These are phyloP conservation scores for Cunninghamia lanceolata DNA, from an alignment of 75 land plant genomes.

Conservation along the genomic window DNA sequence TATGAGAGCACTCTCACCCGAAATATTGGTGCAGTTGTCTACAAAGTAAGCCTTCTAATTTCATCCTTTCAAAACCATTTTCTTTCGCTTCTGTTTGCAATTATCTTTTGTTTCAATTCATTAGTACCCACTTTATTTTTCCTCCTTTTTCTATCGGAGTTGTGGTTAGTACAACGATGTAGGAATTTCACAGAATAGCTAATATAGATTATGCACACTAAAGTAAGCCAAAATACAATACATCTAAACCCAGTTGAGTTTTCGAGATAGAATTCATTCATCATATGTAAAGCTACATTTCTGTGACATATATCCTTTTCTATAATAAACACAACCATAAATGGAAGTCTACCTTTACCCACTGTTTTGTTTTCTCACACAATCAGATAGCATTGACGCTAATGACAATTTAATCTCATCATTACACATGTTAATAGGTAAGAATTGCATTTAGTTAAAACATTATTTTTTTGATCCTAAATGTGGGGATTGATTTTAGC, in stretches of 20 bases:
- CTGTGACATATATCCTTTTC: too few relatives aligned
- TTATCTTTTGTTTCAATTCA: background rate
- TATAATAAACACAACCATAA: too few relatives aligned
- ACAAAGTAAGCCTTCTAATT: slow-evolving; percentile 46
- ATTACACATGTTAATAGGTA: background rate
- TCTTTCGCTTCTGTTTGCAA: background rate
- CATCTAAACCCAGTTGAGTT: background rate
- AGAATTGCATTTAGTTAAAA: too few relatives aligned
- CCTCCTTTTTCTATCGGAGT: background rate
- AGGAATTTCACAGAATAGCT: background rate
- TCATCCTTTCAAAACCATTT: background rate
- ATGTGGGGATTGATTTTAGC: too few relatives aligned
- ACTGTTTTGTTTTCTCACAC: background rate
- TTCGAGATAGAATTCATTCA: background rate
- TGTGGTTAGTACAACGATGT: background rate
- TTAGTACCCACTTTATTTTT: background rate
- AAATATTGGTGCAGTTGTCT: slow-evolving; percentile 88
- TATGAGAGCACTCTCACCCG: slow-evolving; percentile 81
- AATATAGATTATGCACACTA: background rate
- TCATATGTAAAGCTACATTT: background rate
- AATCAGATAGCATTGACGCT: background rate
- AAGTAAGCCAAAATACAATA: background rate
- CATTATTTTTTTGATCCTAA: too few relatives aligned
- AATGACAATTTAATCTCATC: too few relatives aligned
- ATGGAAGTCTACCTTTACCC: background rate